Conservation (phyloP, 768 basidiomycete species). For the Tulasnella sp. region DNA sequence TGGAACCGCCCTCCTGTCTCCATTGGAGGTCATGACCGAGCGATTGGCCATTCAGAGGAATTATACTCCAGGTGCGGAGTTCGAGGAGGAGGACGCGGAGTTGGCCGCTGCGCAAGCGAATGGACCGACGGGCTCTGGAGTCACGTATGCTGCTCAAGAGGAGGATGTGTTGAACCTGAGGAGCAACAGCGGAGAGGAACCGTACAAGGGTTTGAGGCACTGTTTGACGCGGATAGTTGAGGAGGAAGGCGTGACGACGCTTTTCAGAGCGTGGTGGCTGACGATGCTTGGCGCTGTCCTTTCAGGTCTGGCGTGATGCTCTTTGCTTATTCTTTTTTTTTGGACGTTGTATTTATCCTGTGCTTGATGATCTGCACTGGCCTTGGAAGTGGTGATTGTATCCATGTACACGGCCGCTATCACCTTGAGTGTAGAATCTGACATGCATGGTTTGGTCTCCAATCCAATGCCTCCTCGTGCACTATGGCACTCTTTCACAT, state of each 20-base stretch:
- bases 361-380: no score
- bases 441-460: no score
- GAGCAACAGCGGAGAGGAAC: conserved; percentile 52
- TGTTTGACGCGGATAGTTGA: conserved; percentile 64
- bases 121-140: conserved; percentile 13
- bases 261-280: conserved; percentile 83
- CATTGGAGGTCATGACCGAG: conserved; percentile 69
- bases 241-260: conserved; percentile 62
- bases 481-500: no score
- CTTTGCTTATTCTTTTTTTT: no score
- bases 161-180: conserved; percentile 81
- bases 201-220: conserved; percentile 62
- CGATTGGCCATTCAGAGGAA: conserved; percentile 77
- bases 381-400: no score
- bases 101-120: conserved; percentile 34
- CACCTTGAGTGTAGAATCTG: no score
- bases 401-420: no score
- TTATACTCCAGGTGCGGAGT: conserved; percentile 55
- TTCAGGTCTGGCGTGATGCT: not conserved
- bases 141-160: conserved; percentile 54
- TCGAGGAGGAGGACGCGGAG: conserved; percentile 44
- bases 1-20: conserved; percentile 51
- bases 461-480: no score
- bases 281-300: conserved; percentile 21
- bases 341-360: no score